Evolutionary conservation across 169 alveolate genomes (phyloP).

Genomic region (Plasmodium cynomolgi): DNA sequence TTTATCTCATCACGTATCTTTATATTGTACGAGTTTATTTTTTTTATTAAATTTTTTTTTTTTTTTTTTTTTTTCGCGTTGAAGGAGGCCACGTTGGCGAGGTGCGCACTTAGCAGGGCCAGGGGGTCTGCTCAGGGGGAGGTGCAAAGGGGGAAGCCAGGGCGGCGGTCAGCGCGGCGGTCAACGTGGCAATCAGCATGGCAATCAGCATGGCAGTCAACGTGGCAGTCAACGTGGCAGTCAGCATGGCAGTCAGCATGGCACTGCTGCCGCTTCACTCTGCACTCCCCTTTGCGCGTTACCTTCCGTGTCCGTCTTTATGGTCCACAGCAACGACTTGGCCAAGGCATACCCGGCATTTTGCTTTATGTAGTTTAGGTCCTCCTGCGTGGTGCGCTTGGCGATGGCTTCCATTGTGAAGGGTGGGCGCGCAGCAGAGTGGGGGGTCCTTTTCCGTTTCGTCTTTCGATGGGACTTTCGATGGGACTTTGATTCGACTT

Average conservation of each 20-base stretch:
- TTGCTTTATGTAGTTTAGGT: conserved; percentile 23
- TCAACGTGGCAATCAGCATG: neutral
- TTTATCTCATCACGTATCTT: conserved; percentile 67
- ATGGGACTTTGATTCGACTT: neutral
- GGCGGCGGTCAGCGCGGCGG: neutral
- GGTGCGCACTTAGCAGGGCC: conserved; percentile 11
- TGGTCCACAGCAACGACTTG: conserved; percentile 31
- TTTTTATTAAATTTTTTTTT: conserved; percentile 40
- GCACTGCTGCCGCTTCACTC: neutral
- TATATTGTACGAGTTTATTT: conserved; percentile 41
- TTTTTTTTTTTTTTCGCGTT: conserved; percentile 62
- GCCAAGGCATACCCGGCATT: conserved; percentile 51
- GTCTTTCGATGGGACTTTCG: neutral
- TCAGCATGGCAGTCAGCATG: no score
- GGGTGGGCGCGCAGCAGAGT: neutral
- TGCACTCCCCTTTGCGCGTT: neutral
- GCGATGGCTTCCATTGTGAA: conserved; percentile 23
- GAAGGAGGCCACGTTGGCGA: conserved; percentile 37
- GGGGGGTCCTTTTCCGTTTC: neutral
- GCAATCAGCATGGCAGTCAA: no score
- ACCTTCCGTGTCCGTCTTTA: conserved; percentile 60
- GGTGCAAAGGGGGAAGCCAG: neutral
- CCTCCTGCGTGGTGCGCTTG: conserved; percentile 22
- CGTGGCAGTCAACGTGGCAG: neutral
- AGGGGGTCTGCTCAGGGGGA: conserved; percentile 25